phyloP scores from a whole-genome alignment of 257 asterid genomes.

The Penstemon eatonii region DNA sequence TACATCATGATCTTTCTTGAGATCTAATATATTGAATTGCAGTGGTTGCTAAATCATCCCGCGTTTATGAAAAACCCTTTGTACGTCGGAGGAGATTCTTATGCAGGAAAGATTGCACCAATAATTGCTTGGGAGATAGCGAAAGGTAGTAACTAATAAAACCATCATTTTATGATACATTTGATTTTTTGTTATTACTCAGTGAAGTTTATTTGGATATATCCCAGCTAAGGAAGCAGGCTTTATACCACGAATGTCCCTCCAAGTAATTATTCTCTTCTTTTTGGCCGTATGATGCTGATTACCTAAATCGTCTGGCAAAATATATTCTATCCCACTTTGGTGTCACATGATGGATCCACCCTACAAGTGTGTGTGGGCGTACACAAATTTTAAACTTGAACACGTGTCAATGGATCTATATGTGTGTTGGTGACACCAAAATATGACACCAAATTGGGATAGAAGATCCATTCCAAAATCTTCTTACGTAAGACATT shows the following conservation, averaged over 20 bases:
- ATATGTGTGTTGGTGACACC: not conserved
- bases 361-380: too few relatives aligned
- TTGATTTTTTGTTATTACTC: too few relatives aligned
- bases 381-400: not conserved
- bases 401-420: too few relatives aligned
- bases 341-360: too few relatives aligned
- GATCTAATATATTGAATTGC: not conserved
- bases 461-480: too few relatives aligned
- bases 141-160: constrained; percentile 23
- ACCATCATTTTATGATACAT: too few relatives aligned
- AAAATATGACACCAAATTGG: too few relatives aligned
- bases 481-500: not conserved
- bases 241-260: constrained; percentile 31
- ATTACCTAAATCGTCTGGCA: too few relatives aligned
- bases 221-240: constrained; percentile 44
- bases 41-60: constrained; percentile 46
- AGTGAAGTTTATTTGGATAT: too few relatives aligned
- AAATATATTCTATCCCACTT: too few relatives aligned
- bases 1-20: too few relatives aligned
- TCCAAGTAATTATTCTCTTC: constrained; percentile 31
- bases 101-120: constrained; percentile 31
- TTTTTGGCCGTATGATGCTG: not conserved
- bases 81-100: constrained; percentile 38
- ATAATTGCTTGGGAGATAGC: constrained; percentile 31
- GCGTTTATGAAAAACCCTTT: constrained; percentile 30